Evolutionary conservation across 306 rosid genomes (phyloP), one percentile per base, ranked within the genome.

Genomic region (Cicer yamashitae): DNA sequence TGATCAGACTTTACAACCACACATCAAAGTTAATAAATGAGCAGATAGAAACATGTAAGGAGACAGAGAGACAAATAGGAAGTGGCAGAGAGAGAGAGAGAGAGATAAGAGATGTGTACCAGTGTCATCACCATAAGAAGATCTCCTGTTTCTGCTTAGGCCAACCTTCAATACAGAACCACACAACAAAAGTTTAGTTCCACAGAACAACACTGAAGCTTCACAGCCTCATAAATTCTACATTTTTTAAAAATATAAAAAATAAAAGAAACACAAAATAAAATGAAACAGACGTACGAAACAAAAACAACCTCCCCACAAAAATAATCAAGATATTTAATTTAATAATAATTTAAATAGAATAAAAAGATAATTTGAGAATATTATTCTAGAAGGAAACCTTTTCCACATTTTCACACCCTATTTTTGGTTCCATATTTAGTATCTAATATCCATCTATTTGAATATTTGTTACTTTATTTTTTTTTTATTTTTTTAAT

Each of bases 171-270:
- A 81, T 66, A 83, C 83, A 79, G 88, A 88, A 82, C 89, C 96
- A 86, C 84, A 91, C 89, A 82, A 78, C 74, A 76, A 81, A 86
- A 79, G 68, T 79, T 56, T 43, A 69, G 84, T 64, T 60, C 65
- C 84, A 76, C 18, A 71, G 30, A 25, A 38, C 15, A 50, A 73
- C 84, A 64, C 30, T 45, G 84, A 82, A 72, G 73, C 92, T 79
- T 47, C 84, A 84, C 90, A 79, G 71, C 94, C 94, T 87, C 85
- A 88, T 65, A 89, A 89, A 87, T 83, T 81, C 76, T 81, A 79
- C 7, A 45, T 65, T 74, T 30, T 15, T 14, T 8, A 25, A 1
- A 54, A 13, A 59, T 43, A 10, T 46, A 72, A 48, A 80, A 17
- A 71, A 59, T 46, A 74, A n/a, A 48, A 37, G 61, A 69, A 48